Conservation (phyloP, 257 asterid genomes). For the Scutellaria barbata region DNA sequence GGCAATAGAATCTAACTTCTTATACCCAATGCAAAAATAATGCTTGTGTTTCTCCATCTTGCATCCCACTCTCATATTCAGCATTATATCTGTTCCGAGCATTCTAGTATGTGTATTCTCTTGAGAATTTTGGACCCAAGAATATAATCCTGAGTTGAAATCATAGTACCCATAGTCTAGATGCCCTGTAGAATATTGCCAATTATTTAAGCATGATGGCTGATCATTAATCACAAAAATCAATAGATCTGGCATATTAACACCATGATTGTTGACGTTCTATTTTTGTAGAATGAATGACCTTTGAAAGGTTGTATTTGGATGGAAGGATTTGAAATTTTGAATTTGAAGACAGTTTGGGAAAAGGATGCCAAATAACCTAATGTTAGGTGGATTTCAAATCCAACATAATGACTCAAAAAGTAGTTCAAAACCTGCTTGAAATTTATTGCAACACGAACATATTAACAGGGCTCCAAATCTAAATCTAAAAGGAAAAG, state of each 20-base stretch:
- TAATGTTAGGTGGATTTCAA: neutral
- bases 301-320: slow-evolving; percentile 1
- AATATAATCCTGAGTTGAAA: slow-evolving; percentile 1
- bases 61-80: neutral
- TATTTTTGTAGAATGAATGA: neutral
- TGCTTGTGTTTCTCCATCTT: neutral
- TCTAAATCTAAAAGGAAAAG: slow-evolving; percentile 4
- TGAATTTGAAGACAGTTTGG: neutral
- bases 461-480: neutral
- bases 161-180: neutral
- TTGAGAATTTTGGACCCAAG: slow-evolving; percentile 8
- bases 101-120: neutral
- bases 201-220: neutral
- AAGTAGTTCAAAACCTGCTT: slow-evolving; percentile 1
- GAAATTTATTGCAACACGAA: slow-evolving; percentile 1
- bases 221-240: neutral
- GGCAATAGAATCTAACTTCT: neutral
- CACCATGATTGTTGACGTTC: slow-evolving; percentile 6
- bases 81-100: neutral
- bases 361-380: neutral
- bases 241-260: slow-evolving; percentile 16
- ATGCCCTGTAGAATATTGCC: neutral
- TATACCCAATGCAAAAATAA: neutral
- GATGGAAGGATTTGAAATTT: neutral
- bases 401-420: neutral